A percentile compares a stretch with the other conserved stretches of the same genome.
Evolutionary conservation across 257 asterid genomes (phyloP).

Genomic region (Marsdenia floribunda): DNA sequence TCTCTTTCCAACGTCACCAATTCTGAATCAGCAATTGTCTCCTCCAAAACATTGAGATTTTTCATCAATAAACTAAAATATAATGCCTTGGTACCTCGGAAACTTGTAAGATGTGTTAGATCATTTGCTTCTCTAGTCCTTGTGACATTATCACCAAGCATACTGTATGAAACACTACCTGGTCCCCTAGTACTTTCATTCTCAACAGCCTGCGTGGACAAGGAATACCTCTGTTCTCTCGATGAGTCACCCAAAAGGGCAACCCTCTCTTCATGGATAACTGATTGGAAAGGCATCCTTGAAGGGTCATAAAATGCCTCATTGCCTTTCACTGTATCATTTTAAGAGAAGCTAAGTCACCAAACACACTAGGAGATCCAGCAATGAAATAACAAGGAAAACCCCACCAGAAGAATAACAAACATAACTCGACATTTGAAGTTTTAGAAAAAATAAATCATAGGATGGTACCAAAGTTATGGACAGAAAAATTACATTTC

Average conservation of each 20-base stretch:
- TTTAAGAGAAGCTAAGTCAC: conserved; percentile 1
- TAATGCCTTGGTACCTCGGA: conserved; percentile 33
- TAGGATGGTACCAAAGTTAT: neutral
- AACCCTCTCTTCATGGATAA: conserved; percentile 46
- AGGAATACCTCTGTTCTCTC: conserved; percentile 36
- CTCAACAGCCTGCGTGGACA: conserved; percentile 41
- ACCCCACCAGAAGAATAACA: neutral
- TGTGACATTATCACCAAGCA: conserved; percentile 20
- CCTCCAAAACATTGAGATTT: conserved; percentile 59
- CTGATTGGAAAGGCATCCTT: conserved; percentile 41
- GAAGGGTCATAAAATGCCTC: conserved; percentile 38
- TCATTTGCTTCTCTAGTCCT: conserved; percentile 22
- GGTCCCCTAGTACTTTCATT: conserved; percentile 33
- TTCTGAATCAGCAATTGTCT: conserved; percentile 52
- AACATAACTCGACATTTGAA: neutral
- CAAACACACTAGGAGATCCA: neutral
- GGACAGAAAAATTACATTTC: neutral
- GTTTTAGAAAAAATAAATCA: neutral
- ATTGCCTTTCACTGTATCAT: conserved; percentile 50
- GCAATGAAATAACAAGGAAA: neutral
- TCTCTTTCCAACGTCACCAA: conserved; percentile 54
- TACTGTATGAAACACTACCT: conserved; percentile 23
- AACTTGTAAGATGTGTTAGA: conserved; percentile 19
- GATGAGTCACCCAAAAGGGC: conserved; percentile 34
- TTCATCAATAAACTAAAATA: conserved; percentile 58